Percentiles rank a stretch among this genome's conserved stretches.
Conservation (phyloP, 768 basidiomycete genomes). For the Phlebiopsis gigantea region DNA sequence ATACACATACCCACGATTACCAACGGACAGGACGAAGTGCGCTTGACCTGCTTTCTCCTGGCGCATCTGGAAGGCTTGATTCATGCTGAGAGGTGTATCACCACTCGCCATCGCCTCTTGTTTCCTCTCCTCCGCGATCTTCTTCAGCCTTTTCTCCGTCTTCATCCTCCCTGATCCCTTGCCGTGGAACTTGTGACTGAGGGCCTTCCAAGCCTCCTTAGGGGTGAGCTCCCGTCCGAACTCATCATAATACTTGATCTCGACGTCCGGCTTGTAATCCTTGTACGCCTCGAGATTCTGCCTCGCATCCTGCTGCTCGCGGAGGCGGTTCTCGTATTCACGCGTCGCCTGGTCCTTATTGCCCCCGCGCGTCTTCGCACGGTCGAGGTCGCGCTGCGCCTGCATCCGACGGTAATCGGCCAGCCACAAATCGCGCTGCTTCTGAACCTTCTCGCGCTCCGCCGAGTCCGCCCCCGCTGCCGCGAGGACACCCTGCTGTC, state of each 20-base stretch:
- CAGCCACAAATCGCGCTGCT: constrained; percentile 85
- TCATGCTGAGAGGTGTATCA: constrained; percentile 96
- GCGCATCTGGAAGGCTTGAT: constrained; percentile 84
- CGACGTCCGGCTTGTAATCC: constrained; percentile 94
- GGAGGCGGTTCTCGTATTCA: constrained; percentile 88
- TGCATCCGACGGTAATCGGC: constrained; percentile 75
- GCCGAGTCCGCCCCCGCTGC: constrained; percentile 53
- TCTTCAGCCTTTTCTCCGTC: constrained; percentile 93
- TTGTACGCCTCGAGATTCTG: constrained; percentile 79
- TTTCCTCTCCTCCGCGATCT: constrained; percentile 97
- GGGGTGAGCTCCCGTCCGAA: constrained; percentile 82
- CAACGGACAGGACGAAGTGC: constrained; percentile 92
- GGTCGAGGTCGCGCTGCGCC: constrained; percentile 77
- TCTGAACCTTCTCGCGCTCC: constrained; percentile 79
- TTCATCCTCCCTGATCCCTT: constrained; percentile 97
- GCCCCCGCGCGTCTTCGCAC: constrained; percentile 66
- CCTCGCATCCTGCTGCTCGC: constrained; percentile 89
- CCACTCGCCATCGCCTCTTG: constrained; percentile 90
- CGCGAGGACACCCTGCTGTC: constrained; percentile 86
- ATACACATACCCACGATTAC: constrained; percentile 78
- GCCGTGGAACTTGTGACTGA: constrained; percentile 98
- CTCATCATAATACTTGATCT: constrained; percentile 96
- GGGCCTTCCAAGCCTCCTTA: constrained; percentile 98
- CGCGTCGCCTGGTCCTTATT: constrained; percentile 91
- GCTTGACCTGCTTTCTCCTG: constrained; percentile 95